A percentile compares a stretch with the other conserved stretches of the same genome.
These are phyloP conservation scores for Mentha longifolia DNA, from an alignment of 257 asterid genomes.

Conservation along the genomic window DNA sequence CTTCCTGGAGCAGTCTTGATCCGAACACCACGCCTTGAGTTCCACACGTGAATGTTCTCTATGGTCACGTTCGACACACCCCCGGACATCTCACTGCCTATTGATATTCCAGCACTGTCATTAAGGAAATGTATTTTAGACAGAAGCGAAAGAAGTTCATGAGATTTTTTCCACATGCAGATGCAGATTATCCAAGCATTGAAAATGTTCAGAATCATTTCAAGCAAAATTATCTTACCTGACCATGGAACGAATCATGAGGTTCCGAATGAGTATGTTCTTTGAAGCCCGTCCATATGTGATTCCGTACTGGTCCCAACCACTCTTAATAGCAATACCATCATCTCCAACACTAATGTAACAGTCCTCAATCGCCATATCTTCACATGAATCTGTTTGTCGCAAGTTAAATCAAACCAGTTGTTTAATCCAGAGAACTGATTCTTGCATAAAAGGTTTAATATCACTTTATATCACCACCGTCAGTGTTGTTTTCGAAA, in stretches of 20 bases:
- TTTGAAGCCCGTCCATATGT: constrained; percentile 76
- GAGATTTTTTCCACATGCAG: background rate
- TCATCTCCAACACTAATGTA: constrained; percentile 98
- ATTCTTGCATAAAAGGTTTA: background rate
- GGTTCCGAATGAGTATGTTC: constrained; percentile 80
- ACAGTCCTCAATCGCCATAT: constrained; percentile 87
- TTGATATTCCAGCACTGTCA: constrained; percentile 90
- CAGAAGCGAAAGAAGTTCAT: background rate
- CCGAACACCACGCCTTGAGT: constrained; percentile 90
- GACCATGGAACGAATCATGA: constrained; percentile 90
- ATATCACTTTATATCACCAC: too few species aligned
- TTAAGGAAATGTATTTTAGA: background rate
- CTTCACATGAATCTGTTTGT: constrained; percentile 88
- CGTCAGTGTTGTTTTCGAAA: too few species aligned
- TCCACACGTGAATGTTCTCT: constrained; percentile 82
- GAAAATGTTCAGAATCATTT: constrained; percentile 1
- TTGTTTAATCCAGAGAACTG: constrained; percentile 11
- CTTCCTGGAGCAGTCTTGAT: constrained; percentile 96
- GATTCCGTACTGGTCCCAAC: constrained; percentile 98
- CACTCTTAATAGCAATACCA: constrained; percentile 96
- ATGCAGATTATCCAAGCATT: background rate
- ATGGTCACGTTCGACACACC: constrained; percentile 84
- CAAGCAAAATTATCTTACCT: constrained; percentile 54
- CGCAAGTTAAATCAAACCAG: constrained; percentile 13
- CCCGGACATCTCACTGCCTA: constrained; percentile 99